Evolutionary conservation across 2,329 filamentous ascomycete genomes (phyloP).

Genomic region (Fusarium dimerum): DNA sequence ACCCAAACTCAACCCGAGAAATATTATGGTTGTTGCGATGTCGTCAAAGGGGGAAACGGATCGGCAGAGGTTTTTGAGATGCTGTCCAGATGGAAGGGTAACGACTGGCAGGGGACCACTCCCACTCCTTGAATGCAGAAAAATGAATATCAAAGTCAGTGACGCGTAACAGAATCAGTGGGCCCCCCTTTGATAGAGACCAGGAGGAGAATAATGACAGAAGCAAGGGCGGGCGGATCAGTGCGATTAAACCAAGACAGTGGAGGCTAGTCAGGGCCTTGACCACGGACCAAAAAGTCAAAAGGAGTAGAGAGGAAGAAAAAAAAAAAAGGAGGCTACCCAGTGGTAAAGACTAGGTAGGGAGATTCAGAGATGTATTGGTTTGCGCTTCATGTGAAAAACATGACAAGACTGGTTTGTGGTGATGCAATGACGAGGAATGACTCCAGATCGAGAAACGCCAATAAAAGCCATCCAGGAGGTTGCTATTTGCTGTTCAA

Average conservation of each 20-base stretch:
- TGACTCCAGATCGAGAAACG: neutral
- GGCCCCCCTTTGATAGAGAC: conserved; percentile 17
- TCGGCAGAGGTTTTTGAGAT: neutral
- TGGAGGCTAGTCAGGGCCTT: conserved; percentile 9
- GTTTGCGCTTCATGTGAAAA: conserved; percentile 1
- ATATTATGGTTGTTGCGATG: neutral
- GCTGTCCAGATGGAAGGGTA: conserved; percentile 13
- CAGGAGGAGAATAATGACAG: neutral
- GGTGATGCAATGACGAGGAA: conserved; percentile 1
- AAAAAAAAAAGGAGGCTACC: neutral
- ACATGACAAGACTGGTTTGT: neutral
- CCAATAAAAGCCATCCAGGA: neutral
- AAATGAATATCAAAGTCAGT: conserved; percentile 20
- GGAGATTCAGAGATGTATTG: conserved; percentile 4
- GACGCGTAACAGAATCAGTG: conserved; percentile 27
- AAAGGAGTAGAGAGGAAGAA: conserved; percentile 1
- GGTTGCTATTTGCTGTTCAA: neutral
- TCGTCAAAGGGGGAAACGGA: neutral
- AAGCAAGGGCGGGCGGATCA: conserved; percentile 13
- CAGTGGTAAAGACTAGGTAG: conserved; percentile 10
- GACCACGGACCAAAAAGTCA: conserved; percentile 5
- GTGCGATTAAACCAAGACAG: conserved; percentile 8
- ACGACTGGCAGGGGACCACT: conserved; percentile 31
- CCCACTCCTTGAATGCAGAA: conserved; percentile 22
- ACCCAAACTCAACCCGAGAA: neutral